A percentile compares a stretch with the other conserved stretches of the same genome.
These are phyloP conservation scores for Sporobolus alterniflorus DNA, from an alignment of 202 grass and related monocot species.

Conservation along the genomic window DNA sequence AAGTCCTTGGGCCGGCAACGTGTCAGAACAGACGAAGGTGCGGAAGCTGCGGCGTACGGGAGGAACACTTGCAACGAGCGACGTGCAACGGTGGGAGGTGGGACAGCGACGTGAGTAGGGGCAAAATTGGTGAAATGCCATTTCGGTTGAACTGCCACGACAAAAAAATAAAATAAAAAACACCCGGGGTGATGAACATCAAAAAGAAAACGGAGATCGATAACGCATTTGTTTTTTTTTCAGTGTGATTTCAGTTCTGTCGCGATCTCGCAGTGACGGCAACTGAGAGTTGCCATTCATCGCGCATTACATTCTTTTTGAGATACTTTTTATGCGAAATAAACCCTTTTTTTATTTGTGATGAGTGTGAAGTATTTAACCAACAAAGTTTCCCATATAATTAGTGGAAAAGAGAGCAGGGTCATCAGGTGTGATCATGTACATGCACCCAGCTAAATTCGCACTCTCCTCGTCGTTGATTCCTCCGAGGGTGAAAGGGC, in stretches of 20 bases:
- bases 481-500: conserved; percentile 32
- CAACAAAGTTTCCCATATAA: conserved; percentile 8
- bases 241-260: neutral
- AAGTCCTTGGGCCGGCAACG: no score
- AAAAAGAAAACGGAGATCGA: no score
- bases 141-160: no score
- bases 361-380: neutral
- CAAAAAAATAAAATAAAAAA: no score
- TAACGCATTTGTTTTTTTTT: neutral
- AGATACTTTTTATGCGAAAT: neutral
- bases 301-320: neutral
- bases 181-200: no score
- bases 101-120: no score
- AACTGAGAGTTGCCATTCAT: conserved; percentile 21
- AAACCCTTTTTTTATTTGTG: no score
- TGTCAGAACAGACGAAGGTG: no score
- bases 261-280: neutral
- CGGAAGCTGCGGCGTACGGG: no score
- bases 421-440: neutral
- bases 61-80: no score
- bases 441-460: conserved; percentile 12
- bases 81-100: no score
- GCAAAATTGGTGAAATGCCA: no score
- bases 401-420: conserved; percentile 12
- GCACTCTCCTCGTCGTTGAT: conserved; percentile 45